These are phyloP conservation scores for Liriodendron chinense DNA, from an alignment of 164 flowering plant species.

Conservation along the genomic window DNA sequence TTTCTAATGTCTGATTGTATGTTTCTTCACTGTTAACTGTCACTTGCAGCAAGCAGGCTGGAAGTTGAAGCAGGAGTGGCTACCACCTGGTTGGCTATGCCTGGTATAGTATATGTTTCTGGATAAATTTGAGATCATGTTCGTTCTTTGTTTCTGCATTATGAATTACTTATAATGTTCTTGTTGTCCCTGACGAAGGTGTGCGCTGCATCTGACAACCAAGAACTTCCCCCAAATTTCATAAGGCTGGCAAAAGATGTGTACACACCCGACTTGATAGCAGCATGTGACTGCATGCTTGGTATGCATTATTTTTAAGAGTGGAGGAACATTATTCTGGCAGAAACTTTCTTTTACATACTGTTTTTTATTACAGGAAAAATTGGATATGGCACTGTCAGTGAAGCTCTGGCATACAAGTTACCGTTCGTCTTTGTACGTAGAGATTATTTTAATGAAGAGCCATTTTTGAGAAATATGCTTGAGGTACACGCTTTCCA, in stretches of 20 bases:
- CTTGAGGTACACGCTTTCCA: slow-evolving; percentile 64
- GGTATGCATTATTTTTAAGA: slow-evolving; percentile 37
- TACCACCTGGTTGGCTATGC: slow-evolving; percentile 90
- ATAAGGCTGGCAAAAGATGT: slow-evolving; percentile 82
- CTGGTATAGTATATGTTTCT: slow-evolving; percentile 46
- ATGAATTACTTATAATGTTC: slow-evolving; percentile 3
- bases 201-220: slow-evolving; percentile 84
- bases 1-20: background rate
- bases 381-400: slow-evolving; percentile 96
- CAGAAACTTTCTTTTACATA: background rate
- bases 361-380: slow-evolving; percentile 50
- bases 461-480: slow-evolving; percentile 94
- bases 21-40: slow-evolving; percentile 1
- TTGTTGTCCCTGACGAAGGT: slow-evolving; percentile 40
- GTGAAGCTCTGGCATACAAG: slow-evolving; percentile 93
- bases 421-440: slow-evolving; percentile 93
- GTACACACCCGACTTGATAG: slow-evolving; percentile 91
- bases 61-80: slow-evolving; percentile 72
- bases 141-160: background rate
- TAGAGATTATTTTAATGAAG: slow-evolving; percentile 96
- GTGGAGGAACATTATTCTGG: background rate
- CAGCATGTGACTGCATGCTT: slow-evolving; percentile 99
- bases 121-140: background rate
- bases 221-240: slow-evolving; percentile 85
- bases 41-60: slow-evolving; percentile 83